Base-by-base conservation (phyloP, 495 filamentous ascomycete genomes). In the Penicillium subrubescens region DNA sequence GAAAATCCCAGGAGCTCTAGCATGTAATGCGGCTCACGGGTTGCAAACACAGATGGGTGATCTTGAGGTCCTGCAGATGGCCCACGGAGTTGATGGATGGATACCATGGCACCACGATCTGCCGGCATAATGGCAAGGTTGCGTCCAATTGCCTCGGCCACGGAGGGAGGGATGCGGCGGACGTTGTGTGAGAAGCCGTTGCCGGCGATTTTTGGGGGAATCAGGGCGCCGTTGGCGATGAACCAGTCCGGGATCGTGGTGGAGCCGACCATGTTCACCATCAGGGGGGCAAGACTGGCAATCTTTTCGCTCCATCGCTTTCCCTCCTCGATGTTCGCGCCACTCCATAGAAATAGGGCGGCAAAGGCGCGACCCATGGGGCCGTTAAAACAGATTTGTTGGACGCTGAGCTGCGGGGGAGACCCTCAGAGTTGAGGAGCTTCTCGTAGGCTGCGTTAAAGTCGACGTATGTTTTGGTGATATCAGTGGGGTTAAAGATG, bases 11-110 rank as follows among this genome's bases (percentile, higher is more conserved):
- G 34, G 31, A 80, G 67, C 68, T 81, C 79, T 0, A 80, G 21
- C 74, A 80, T 71, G 59, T 72, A 76, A 66, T 82, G 79, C 17
- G 72, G 70, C 41, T 77, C 68, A 11, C 77, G 66, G 6, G 69
- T 23, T 11, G 35, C 66, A 61, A 81, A 80, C 0, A 79, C 67
- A 0, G 77, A 77, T 0, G 33, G 53, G 33, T 69, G 54, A 17
- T 14, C 34, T 8, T 44, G 55, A 8, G 54, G 39, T 29, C 19
- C 50, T 1, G 65, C 65, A 10, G 72, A 69, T 6, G 61, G 61
- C 0, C 67, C 68, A 2, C 77, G 69, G 17, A 78, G 65, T 55
- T 75, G 56, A 56, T 82, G 78, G 11, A 81, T 67, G 10, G 66
- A 67, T 8, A 77, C 62, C 53, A 76, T 67, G 5, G 66, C 57